phyloP scores from a whole-genome alignment of 2,329 filamentous ascomycete genomes.

The Atkinsonella texensis region DNA sequence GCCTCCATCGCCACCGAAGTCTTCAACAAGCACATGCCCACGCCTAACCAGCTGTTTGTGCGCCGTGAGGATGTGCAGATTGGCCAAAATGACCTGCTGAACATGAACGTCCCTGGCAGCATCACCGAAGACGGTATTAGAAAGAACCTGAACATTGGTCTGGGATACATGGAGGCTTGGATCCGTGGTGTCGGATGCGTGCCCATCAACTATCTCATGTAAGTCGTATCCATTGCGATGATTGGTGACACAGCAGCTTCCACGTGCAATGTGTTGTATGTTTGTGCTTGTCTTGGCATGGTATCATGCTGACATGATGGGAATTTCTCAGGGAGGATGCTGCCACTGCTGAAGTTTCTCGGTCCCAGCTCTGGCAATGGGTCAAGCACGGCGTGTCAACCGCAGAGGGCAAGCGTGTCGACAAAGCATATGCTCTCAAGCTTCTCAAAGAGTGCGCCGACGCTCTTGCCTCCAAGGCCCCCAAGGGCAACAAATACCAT shows the following conservation, averaged over 20 bases:
- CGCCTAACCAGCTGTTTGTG: constrained; percentile 88
- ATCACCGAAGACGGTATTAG: constrained; percentile 91
- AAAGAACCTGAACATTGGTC: constrained; percentile 94
- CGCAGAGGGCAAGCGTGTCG: constrained; percentile 79
- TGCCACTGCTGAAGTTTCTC: constrained; percentile 89
- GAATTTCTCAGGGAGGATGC: constrained; percentile 60
- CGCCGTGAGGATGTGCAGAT: constrained; percentile 84
- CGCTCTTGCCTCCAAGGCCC: constrained; percentile 58
- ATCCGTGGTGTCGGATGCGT: constrained; percentile 89
- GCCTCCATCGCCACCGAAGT: constrained; percentile 79
- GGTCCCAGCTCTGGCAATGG: constrained; percentile 97
- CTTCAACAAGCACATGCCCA: constrained; percentile 98
- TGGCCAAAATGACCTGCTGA: constrained; percentile 79
- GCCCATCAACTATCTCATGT: constrained; percentile 95
- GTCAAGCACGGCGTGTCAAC: constrained; percentile 61
- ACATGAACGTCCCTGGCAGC: constrained; percentile 92
- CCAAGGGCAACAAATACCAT: constrained; percentile 82
- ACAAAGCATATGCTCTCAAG: constrained; percentile 81
- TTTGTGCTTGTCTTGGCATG: background rate
- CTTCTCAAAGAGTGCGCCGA: constrained; percentile 79
- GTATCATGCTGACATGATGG: background rate
- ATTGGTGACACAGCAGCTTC: too few relatives aligned
- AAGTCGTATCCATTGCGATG: constrained; percentile 12
- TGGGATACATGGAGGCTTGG: constrained; percentile 99
- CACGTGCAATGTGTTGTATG: background rate